Evolutionary conservation across 1,284 basidiomycete species (phyloP).

Genomic region (Boletus smithii): DNA sequence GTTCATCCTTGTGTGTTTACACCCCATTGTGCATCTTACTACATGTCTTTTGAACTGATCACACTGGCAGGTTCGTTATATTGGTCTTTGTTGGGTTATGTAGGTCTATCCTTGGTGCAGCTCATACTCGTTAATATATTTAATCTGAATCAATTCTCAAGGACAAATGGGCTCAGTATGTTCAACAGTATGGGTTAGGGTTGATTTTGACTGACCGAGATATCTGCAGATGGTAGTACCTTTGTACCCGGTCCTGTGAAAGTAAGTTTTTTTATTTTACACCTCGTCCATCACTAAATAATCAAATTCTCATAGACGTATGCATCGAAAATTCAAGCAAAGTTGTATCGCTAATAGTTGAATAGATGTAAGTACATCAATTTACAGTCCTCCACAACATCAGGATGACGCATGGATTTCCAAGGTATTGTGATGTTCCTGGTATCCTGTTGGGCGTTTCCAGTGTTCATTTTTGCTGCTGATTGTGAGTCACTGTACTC

Average conservation of each 20-base stretch:
- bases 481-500: conserved; percentile 9
- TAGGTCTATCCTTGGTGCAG: background rate
- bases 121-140: background rate
- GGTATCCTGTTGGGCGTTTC: background rate
- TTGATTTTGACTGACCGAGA: background rate
- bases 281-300: background rate
- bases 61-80: conserved; percentile 9
- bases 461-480: conserved; percentile 1
- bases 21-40: background rate
- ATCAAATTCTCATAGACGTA: background rate
- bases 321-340: background rate
- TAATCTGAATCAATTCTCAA: background rate
- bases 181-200: background rate
- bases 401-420: background rate
- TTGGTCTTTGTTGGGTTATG: background rate
- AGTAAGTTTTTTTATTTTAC: background rate
- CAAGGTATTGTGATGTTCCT: conserved; percentile 3
- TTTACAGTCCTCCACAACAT: background rate
- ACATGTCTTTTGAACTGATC: background rate
- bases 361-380: background rate
- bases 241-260: background rate
- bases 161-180: background rate
- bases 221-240: background rate
- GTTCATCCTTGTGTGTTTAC: conserved; percentile 9
- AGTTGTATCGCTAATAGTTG: background rate